Conservation (phyloP, 139 green algal genomes). For the Zygnema circumcarinatum region DNA sequence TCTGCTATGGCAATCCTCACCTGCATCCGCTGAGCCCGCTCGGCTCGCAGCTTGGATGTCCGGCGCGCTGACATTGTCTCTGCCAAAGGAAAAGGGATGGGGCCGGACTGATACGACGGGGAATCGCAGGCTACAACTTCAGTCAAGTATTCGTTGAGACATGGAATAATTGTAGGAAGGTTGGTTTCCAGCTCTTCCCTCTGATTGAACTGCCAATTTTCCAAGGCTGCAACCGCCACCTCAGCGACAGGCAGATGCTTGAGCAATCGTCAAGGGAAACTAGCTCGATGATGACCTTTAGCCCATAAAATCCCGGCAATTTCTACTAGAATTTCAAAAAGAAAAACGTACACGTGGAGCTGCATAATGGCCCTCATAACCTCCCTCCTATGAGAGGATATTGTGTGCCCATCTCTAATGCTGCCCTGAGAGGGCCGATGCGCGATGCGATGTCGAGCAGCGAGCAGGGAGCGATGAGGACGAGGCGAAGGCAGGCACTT, state of each 20-base stretch:
- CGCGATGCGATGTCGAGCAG: slow-evolving; percentile 15
- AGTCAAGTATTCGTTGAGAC: slow-evolving; percentile 25
- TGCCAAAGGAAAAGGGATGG: too few relatives aligned
- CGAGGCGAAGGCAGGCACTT: slow-evolving; percentile 12
- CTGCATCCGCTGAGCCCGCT: not conserved
- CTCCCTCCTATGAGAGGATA: too few relatives aligned
- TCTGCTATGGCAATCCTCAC: not conserved
- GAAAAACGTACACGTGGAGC: slow-evolving; percentile 20
- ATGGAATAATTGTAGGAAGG: slow-evolving; percentile 23
- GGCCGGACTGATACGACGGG: too few relatives aligned
- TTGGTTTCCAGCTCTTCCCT: not conserved
- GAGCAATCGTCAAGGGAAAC: too few relatives aligned
- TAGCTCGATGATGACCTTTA: too few relatives aligned
- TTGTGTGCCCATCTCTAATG: slow-evolving; percentile 13
- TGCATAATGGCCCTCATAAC: too few relatives aligned
- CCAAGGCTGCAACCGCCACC: slow-evolving; percentile 12
- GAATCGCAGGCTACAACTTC: too few relatives aligned
- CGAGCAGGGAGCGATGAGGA: not conserved
- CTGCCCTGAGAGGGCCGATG: not conserved
- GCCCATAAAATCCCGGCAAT: not conserved
- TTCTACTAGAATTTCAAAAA: not conserved
- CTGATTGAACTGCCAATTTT: slow-evolving; percentile 12
- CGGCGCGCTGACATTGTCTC: too few relatives aligned
- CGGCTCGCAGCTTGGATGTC: too few relatives aligned
- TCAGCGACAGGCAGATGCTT: slow-evolving; percentile 19